A percentile compares a stretch with the other conserved stretches of the same genome.
Conservation (phyloP, 2,329 filamentous ascomycete genomes). For the Cladophialophora psammophila region DNA sequence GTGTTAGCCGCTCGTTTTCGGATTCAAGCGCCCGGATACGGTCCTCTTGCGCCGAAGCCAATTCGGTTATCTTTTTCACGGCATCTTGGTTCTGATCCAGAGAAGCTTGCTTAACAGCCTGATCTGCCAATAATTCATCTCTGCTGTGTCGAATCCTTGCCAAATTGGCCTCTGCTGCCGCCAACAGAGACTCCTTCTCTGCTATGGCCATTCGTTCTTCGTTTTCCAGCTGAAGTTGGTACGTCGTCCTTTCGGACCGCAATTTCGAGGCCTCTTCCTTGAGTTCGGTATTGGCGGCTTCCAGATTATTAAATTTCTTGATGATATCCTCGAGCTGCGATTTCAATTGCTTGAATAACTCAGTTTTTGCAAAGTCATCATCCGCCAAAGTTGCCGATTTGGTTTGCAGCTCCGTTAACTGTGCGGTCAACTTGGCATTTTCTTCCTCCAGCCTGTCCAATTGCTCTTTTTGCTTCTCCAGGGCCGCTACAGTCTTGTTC, state of each 20-base stretch:
- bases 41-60: slow-evolving; percentile 78
- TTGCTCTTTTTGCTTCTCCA: slow-evolving; percentile 87
- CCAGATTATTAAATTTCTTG: slow-evolving; percentile 87
- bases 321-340: slow-evolving; percentile 91
- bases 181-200: slow-evolving; percentile 83
- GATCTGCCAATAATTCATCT: slow-evolving; percentile 85
- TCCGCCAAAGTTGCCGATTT: slow-evolving; percentile 74
- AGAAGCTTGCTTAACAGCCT: slow-evolving; percentile 77
- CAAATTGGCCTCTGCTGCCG: slow-evolving; percentile 81
- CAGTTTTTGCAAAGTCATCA: slow-evolving; percentile 91
- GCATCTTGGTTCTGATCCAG: slow-evolving; percentile 78
- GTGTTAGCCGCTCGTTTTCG: slow-evolving; percentile 75
- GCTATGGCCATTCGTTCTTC: slow-evolving; percentile 75
- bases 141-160: slow-evolving; percentile 82
- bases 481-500: slow-evolving; percentile 77
- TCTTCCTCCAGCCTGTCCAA: slow-evolving; percentile 79
- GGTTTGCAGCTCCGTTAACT: slow-evolving; percentile 76
- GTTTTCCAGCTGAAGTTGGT: slow-evolving; percentile 79
- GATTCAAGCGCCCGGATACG: slow-evolving; percentile 83
- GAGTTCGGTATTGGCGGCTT: slow-evolving; percentile 84
- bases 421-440: slow-evolving; percentile 75
- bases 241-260: slow-evolving; percentile 82
- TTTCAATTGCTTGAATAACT: slow-evolving; percentile 91
- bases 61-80: slow-evolving; percentile 76
- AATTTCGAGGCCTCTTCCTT: slow-evolving; percentile 85